phyloP scores from a whole-genome alignment of 2,329 filamentous ascomycete genomes.

The Colletotrichum gloeosporioides region DNA sequence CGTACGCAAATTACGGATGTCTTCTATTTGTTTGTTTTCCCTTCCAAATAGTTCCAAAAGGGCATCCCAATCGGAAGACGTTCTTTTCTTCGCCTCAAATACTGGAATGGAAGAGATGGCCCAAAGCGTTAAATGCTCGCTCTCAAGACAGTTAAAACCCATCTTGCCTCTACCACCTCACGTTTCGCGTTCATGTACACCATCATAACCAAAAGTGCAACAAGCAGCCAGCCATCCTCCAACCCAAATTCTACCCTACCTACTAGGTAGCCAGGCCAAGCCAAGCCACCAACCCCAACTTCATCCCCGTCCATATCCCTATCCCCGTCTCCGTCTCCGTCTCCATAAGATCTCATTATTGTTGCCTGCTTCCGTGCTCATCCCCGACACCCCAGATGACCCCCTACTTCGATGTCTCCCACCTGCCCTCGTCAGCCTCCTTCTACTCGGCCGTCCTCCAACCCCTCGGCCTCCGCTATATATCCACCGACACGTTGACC shows the following conservation, averaged over 20 bases:
- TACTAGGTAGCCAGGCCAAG: background rate
- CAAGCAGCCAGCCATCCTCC: background rate
- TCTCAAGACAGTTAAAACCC: background rate
- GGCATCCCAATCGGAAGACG: background rate
- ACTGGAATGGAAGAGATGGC: background rate
- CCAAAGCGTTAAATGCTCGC: background rate
- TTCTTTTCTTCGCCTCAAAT: background rate
- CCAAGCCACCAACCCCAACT: background rate
- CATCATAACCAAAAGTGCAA: background rate
- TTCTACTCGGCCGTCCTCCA: slow-evolving; percentile 84
- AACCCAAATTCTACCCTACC: background rate
- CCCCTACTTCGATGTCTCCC: slow-evolving; percentile 69
- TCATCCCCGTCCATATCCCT: background rate
- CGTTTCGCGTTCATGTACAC: background rate
- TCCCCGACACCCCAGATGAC: slow-evolving; percentile 34
- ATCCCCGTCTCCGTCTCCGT: background rate
- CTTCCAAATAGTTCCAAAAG: background rate
- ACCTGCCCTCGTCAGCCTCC: slow-evolving; percentile 79
- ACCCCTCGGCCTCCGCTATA: slow-evolving; percentile 77
- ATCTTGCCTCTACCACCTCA: background rate
- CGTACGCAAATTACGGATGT: background rate
- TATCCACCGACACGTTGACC: slow-evolving; percentile 41
- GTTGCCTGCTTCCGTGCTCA: background rate
- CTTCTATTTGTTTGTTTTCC: background rate
- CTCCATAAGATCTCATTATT: background rate